Evolutionary conservation across 805 yeast genomes (phyloP).

Genomic region (Sporopachydermia quercuum): DNA sequence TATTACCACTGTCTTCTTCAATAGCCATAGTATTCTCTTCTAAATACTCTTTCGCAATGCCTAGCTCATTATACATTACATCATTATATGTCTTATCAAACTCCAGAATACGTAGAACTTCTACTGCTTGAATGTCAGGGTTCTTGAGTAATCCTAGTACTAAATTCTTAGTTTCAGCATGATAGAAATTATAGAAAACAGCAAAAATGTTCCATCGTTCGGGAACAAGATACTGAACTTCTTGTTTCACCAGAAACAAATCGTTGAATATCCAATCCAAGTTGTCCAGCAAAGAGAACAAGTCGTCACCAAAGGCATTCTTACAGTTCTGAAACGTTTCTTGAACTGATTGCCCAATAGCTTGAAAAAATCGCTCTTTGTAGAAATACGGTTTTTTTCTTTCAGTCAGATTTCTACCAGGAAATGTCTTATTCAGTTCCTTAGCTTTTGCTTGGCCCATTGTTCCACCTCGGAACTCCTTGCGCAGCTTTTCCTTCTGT

Average conservation of each 20-base stretch:
- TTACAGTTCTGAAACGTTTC: slow-evolving; percentile 57
- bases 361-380: slow-evolving; percentile 41
- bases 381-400: slow-evolving; percentile 20
- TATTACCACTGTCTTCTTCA: too few species aligned
- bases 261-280: slow-evolving; percentile 80
- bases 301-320: slow-evolving; percentile 33
- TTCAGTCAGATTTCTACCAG: not conserved
- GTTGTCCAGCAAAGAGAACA: slow-evolving; percentile 49
- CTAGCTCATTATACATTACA: slow-evolving; percentile 35
- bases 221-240: slow-evolving; percentile 50
- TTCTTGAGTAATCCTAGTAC: slow-evolving; percentile 26
- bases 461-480: not conserved
- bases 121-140: slow-evolving; percentile 68
- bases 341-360: slow-evolving; percentile 42
- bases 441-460: slow-evolving; percentile 1
- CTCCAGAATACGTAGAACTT: slow-evolving; percentile 57
- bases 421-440: not conserved
- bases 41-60: slow-evolving; percentile 26
- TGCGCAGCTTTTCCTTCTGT: slow-evolving; percentile 12
- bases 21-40: slow-evolving; percentile 5
- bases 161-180: slow-evolving; percentile 44
- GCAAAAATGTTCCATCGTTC: slow-evolving; percentile 56
- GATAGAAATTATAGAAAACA: slow-evolving; percentile 50
- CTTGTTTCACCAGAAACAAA: slow-evolving; percentile 45
- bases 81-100: slow-evolving; percentile 58